Percentiles rank a stretch among this genome's conserved stretches.
Evolutionary conservation across 345 rosid species (phyloP).

Genomic region (Psidium friedrichsthalianum): DNA sequence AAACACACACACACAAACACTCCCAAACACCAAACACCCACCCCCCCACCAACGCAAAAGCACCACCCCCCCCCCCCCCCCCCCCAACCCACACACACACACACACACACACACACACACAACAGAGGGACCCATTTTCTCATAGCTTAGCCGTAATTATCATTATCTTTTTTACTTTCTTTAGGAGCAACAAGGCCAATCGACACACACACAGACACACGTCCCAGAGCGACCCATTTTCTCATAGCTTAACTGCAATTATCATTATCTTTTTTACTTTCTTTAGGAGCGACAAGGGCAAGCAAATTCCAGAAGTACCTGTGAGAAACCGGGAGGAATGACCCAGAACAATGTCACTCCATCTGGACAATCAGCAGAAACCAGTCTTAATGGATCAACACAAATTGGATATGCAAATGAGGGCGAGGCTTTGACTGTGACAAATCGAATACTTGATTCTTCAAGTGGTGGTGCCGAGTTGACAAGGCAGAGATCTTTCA

Average conservation of each 20-base stretch:
- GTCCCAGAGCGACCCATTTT: background rate
- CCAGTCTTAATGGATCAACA: slow-evolving; percentile 9
- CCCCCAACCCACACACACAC: too few relatives aligned
- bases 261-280: background rate
- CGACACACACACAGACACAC: background rate
- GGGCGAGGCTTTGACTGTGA: slow-evolving; percentile 12
- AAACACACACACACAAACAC: too few relatives aligned
- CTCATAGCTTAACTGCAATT: background rate
- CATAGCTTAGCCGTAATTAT: background rate
- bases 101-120: too few relatives aligned
- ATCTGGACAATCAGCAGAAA: slow-evolving; percentile 20
- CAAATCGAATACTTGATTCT: slow-evolving; percentile 12
- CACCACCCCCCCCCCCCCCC: too few relatives aligned
- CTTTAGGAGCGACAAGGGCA: slow-evolving; percentile 42
- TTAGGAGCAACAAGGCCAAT: slow-evolving; percentile 42
- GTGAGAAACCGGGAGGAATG: slow-evolving; percentile 19
- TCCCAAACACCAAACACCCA: too few relatives aligned
- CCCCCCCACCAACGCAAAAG: too few relatives aligned
- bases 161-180: background rate
- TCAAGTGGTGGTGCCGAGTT: slow-evolving; percentile 20
- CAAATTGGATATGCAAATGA: slow-evolving; percentile 14
- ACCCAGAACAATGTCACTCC: slow-evolving; percentile 12
- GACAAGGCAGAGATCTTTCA: slow-evolving; percentile 40
- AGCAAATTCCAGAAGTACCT: slow-evolving; percentile 20
- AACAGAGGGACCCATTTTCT: background rate